These are phyloP conservation scores for Leccinum solheimii DNA, from an alignment of 1,284 basidiomycete species.

Conservation along the genomic window DNA sequence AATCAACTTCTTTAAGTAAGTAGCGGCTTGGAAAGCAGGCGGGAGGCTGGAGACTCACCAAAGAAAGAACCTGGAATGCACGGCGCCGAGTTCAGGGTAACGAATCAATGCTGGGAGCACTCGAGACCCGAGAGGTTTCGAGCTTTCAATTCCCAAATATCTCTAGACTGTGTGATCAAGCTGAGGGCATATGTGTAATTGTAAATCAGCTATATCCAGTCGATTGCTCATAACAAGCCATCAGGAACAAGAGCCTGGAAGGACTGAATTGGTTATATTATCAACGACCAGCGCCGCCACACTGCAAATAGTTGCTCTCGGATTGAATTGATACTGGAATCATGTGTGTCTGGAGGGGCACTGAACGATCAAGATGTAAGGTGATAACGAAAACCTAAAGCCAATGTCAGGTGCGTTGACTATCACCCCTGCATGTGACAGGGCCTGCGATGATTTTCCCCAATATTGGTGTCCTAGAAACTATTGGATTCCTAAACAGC, in stretches of 20 bases:
- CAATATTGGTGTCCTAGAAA: not conserved
- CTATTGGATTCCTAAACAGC: not conserved
- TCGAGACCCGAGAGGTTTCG: not conserved
- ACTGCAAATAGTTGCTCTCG: not conserved
- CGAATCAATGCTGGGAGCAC: not conserved
- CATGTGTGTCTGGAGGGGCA: not conserved
- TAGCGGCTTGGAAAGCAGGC: not conserved
- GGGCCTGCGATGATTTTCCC: not conserved
- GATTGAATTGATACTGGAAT: not conserved
- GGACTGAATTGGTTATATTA: not conserved
- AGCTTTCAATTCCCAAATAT: too few relatives aligned
- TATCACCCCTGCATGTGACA: slow-evolving; percentile 4
- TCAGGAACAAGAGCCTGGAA: not conserved
- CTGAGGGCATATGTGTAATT: not conserved
- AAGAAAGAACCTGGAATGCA: not conserved
- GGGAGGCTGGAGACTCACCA: not conserved
- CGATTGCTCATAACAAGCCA: not conserved
- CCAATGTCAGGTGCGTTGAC: not conserved
- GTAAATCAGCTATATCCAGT: not conserved
- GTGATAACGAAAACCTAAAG: not conserved
- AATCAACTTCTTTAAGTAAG: not conserved
- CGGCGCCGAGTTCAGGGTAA: not conserved
- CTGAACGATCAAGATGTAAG: not conserved
- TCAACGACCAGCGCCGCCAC: not conserved
- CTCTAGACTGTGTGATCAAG: not conserved